phyloP scores from a whole-genome alignment of 2,329 filamentous ascomycete genomes.

The Chaetomiaceae sp. region DNA sequence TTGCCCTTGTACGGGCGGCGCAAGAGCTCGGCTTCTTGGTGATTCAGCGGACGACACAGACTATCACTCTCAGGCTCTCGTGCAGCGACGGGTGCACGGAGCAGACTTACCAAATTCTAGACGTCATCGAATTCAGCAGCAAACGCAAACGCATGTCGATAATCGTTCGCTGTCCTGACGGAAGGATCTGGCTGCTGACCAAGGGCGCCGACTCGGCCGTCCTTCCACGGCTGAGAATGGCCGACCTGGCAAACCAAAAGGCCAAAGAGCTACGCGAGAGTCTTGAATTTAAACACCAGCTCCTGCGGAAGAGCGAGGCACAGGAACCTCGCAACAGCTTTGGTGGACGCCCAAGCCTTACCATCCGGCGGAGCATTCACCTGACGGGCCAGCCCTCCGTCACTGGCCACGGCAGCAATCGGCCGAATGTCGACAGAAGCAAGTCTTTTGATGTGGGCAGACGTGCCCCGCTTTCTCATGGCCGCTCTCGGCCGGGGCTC shows the following conservation, averaged over 20 bases:
- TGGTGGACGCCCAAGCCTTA: slow-evolving; percentile 50
- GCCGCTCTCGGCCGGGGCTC: slow-evolving; percentile 35
- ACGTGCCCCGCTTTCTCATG: slow-evolving; percentile 31
- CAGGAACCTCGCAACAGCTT: slow-evolving; percentile 51
- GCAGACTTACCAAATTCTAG: slow-evolving; percentile 66
- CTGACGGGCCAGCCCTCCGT: slow-evolving; percentile 25
- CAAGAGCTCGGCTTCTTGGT: slow-evolving; percentile 74
- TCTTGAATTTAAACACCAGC: slow-evolving; percentile 55
- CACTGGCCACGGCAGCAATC: slow-evolving; percentile 20
- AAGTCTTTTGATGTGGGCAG: slow-evolving; percentile 43
- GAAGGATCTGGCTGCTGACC: slow-evolving; percentile 72
- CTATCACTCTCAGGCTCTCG: slow-evolving; percentile 58
- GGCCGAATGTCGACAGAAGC: slow-evolving; percentile 33
- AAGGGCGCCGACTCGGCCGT: slow-evolving; percentile 85
- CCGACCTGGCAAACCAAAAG: slow-evolving; percentile 70
- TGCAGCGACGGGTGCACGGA: neutral
- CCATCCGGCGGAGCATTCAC: slow-evolving; percentile 42
- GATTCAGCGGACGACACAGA: slow-evolving; percentile 64
- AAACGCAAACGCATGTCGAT: slow-evolving; percentile 86
- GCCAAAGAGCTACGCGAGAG: slow-evolving; percentile 60
- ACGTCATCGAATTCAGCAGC: slow-evolving; percentile 85
- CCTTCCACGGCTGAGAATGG: slow-evolving; percentile 64
- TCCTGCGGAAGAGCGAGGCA: slow-evolving; percentile 56
- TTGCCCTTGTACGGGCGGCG: slow-evolving; percentile 76
- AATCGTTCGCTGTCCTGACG: slow-evolving; percentile 75